These are phyloP conservation scores for Microcyclospora tardicrescens DNA, from an alignment of 2,329 filamentous ascomycete species.

Conservation along the genomic window DNA sequence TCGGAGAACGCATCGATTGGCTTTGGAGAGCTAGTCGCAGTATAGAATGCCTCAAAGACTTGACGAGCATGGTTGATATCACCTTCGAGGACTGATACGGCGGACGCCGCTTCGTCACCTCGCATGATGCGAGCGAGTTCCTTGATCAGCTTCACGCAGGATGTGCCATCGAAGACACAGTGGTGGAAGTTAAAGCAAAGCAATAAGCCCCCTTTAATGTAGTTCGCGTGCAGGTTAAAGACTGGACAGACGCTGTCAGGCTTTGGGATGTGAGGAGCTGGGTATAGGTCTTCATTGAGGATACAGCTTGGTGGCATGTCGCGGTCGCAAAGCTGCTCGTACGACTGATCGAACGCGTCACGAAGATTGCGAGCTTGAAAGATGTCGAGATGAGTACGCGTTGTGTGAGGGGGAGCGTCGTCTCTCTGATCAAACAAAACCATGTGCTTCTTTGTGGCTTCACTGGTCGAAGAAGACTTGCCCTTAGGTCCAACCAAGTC, in stretches of 20 bases:
- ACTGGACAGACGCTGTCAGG: constrained; percentile 1
- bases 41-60: not conserved
- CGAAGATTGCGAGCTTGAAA: no score
- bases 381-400: no score
- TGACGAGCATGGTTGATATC: not conserved
- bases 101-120: not conserved
- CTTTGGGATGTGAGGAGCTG: not conserved
- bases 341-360: not conserved
- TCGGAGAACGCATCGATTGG: not conserved
- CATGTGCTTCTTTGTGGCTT: no score
- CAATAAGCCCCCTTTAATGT: constrained; percentile 2
- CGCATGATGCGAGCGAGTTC: not conserved
- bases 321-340: not conserved
- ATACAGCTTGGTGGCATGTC: constrained; percentile 2
- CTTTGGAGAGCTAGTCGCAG: constrained; percentile 2
- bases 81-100: not conserved
- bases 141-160: not conserved
- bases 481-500: no score
- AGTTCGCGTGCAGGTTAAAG: constrained; percentile 2
- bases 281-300: constrained; percentile 1
- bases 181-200: constrained; percentile 5
- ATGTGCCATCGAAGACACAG: constrained; percentile 2
- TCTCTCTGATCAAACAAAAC: no score
- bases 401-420: no score
- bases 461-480: no score